Evolutionary conservation across 1,139 yeast species (phyloP).

Genomic region (Eremothecium gossypii): DNA sequence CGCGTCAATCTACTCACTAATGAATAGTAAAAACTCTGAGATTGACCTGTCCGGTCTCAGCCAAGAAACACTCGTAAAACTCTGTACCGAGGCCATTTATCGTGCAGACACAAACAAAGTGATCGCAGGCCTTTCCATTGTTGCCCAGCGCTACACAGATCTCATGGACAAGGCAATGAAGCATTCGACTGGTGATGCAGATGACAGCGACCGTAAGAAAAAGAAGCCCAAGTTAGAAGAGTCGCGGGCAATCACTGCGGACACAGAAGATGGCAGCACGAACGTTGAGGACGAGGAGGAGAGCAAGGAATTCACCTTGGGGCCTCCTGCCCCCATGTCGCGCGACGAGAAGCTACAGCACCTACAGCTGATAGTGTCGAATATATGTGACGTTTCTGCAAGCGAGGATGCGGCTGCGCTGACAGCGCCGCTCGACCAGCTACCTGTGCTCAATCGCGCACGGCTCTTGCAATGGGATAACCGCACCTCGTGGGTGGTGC

Average conservation of each 20-base stretch:
- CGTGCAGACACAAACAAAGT: slow-evolving; percentile 46
- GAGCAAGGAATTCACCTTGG: slow-evolving; percentile 16
- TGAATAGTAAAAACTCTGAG: slow-evolving; percentile 48
- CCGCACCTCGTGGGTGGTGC: slow-evolving; percentile 64
- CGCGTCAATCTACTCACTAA: slow-evolving; percentile 47
- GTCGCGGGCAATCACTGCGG: slow-evolving; percentile 7
- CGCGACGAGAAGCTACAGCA: slow-evolving; percentile 20
- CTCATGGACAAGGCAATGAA: slow-evolving; percentile 25
- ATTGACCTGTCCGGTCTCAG: slow-evolving; percentile 68
- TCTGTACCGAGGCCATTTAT: slow-evolving; percentile 59
- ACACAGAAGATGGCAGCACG: slow-evolving; percentile 7
- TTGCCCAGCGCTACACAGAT: slow-evolving; percentile 50
- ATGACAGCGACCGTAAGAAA: slow-evolving; percentile 11
- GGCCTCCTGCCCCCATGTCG: slow-evolving; percentile 16
- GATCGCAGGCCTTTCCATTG: slow-evolving; percentile 58
- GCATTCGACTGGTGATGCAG: slow-evolving; percentile 8
- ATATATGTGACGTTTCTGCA: slow-evolving; percentile 17
- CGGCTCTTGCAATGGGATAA: slow-evolving; percentile 30
- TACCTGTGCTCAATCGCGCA: slow-evolving; percentile 21
- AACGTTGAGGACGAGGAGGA: slow-evolving; percentile 17
- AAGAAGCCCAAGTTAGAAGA: slow-evolving; percentile 10
- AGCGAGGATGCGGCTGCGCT: slow-evolving; percentile 15
- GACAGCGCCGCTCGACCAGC: slow-evolving; percentile 16
- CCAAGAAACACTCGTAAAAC: slow-evolving; percentile 47
- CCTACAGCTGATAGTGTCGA: slow-evolving; percentile 19